A percentile compares a stretch with the other conserved stretches of the same genome.
phyloP scores from a whole-genome alignment of 371 early-diverging fungal genomes.

The Lichtheimia ornata region DNA sequence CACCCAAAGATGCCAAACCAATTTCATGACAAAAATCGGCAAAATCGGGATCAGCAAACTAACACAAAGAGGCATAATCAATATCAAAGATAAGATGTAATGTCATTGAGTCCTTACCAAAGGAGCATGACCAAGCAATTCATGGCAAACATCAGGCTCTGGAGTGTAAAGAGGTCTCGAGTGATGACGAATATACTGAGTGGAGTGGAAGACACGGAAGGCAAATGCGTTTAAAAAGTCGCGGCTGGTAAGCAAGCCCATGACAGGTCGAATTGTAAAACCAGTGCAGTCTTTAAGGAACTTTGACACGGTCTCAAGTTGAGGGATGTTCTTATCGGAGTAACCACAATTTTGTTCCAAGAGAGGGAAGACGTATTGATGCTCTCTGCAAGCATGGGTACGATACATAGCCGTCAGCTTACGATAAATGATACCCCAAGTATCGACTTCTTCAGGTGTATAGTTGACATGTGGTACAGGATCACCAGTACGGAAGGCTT shows the following conservation, averaged over 20 bases:
- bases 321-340: conserved; percentile 84
- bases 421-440: conserved; percentile 87
- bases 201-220: conserved; percentile 96
- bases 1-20: conserved; percentile 93
- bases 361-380: conserved; percentile 88
- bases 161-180: conserved; percentile 93
- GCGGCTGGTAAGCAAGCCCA: conserved; percentile 91
- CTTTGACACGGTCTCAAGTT: conserved; percentile 86
- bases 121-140: conserved; percentile 80
- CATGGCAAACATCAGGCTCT: conserved; percentile 92
- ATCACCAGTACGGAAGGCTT: conserved; percentile 81
- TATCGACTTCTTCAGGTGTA: conserved; percentile 77
- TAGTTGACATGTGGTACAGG: conserved; percentile 87
- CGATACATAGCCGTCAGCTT: conserved; percentile 79
- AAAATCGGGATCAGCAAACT: conserved; percentile 95
- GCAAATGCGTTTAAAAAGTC: conserved; percentile 97
- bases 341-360: conserved; percentile 93
- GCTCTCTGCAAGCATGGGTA: conserved; percentile 91
- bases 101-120: conserved; percentile 32
- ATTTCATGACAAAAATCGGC: conserved; percentile 96
- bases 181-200: conserved; percentile 95
- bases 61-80: background rate
- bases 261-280: conserved; percentile 93
- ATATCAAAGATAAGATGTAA: background rate
- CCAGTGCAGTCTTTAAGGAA: conserved; percentile 97